A percentile compares a stretch with the other conserved stretches of the same genome.
These are phyloP conservation scores for Luffa aegyptiaca DNA, from an alignment of 306 rosid species.

Conservation along the genomic window DNA sequence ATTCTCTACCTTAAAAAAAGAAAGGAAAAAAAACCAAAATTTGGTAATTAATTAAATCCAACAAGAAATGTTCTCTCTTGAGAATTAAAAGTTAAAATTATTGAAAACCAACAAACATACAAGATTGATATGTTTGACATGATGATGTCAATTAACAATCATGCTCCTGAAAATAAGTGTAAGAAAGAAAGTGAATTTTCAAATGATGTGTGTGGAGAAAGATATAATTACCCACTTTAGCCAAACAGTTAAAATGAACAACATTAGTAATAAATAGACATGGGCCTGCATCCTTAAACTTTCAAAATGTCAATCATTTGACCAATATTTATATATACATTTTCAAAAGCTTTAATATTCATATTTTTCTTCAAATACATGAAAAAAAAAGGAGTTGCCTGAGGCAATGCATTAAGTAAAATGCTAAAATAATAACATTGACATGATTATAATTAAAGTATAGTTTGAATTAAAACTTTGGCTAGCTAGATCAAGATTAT, in stretches of 20 bases:
- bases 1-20: neutral
- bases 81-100: neutral
- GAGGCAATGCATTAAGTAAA: neutral
- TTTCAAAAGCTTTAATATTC: too few species aligned
- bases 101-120: neutral
- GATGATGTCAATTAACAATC: neutral
- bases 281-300: neutral
- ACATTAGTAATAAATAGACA: neutral
- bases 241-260: neutral
- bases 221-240: neutral
- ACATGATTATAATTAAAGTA: neutral
- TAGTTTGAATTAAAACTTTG: neutral
- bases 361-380: neutral
- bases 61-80: neutral
- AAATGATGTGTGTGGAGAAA: neutral
- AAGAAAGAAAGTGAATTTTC: neutral
- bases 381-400: neutral
- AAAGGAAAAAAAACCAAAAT: neutral
- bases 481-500: neutral
- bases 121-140: neutral
- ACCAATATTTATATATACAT: neutral
- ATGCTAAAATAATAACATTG: constrained; percentile 3
- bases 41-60: neutral
- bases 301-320: neutral
- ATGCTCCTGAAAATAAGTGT: neutral